These are phyloP conservation scores for Spinacia oleracea DNA, from an alignment of 179 eudicot species.

Conservation along the genomic window DNA sequence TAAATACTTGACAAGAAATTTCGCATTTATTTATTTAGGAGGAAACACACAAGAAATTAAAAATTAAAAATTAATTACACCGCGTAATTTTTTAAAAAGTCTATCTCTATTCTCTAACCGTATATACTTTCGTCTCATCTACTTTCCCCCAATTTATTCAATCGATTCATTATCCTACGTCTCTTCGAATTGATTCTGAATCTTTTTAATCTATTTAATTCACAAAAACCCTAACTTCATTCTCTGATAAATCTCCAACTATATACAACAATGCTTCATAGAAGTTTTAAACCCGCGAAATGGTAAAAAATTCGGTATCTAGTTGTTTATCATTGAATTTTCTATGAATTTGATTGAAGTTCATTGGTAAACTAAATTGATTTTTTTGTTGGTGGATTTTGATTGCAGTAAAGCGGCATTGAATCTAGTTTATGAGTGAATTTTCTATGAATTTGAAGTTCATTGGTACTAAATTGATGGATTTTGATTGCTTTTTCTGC, in stretches of 20 bases:
- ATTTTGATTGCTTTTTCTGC: conserved; percentile 30
- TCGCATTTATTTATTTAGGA: too few species aligned
- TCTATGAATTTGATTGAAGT: not conserved
- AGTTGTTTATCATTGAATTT: too few species aligned
- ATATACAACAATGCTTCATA: conserved; percentile 52
- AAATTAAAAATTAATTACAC: not conserved
- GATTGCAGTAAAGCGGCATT: too few species aligned
- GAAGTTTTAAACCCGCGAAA: conserved; percentile 86
- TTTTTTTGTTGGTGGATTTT: not conserved
- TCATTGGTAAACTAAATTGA: too few species aligned
- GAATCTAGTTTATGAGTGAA: too few species aligned
- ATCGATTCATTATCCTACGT: not conserved
- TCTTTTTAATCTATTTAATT: not conserved
- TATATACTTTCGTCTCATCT: not conserved
- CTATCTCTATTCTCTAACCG: not conserved
- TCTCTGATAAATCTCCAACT: not conserved
- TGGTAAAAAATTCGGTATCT: conserved; percentile 48
- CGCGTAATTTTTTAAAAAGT: not conserved
- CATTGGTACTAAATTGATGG: not conserved
- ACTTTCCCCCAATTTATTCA: not conserved
- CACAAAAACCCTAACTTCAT: not conserved
- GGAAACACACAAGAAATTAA: too few species aligned
- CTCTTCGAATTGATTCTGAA: not conserved
- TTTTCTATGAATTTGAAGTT: not conserved
- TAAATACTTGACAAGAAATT: too few species aligned